A percentile compares a stretch with the other conserved stretches of the same genome.
These are phyloP conservation scores for Lachancea thermotolerans DNA, from an alignment of 805 yeast species.

Conservation along the genomic window DNA sequence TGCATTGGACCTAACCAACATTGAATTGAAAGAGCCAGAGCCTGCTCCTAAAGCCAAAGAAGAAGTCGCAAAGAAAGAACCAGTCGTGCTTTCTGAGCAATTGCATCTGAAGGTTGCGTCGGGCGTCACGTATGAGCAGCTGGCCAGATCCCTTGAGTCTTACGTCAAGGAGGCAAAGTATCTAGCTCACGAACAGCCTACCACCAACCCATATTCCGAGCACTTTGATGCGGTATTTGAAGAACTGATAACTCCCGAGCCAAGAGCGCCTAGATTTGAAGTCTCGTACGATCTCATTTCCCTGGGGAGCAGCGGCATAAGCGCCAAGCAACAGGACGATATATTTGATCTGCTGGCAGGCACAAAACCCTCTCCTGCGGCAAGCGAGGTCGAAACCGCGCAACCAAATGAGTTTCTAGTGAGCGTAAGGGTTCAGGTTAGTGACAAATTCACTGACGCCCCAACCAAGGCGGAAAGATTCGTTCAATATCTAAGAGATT, in stretches of 20 bases:
- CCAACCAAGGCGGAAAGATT: conserved; percentile 21
- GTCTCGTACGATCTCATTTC: conserved; percentile 17
- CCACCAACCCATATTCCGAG: conserved; percentile 33
- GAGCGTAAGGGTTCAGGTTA: conserved; percentile 18
- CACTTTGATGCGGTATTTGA: conserved; percentile 57
- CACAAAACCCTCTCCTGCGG: not conserved
- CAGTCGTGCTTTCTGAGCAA: conserved; percentile 29
- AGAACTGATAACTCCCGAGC: conserved; percentile 42
- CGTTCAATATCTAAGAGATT: conserved; percentile 17
- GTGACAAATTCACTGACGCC: conserved; percentile 20
- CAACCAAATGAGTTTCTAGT: conserved; percentile 13
- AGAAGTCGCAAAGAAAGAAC: conserved; percentile 14
- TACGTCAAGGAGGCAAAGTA: conserved; percentile 42
- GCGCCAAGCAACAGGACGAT: conserved; percentile 12
- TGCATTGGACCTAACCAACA: conserved; percentile 66
- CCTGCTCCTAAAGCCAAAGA: conserved; percentile 13
- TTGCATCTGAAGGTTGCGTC: conserved; percentile 27
- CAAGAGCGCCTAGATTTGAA: conserved; percentile 23
- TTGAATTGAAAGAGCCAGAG: conserved; percentile 34
- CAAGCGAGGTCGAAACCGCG: conserved; percentile 1
- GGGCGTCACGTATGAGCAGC: conserved; percentile 28
- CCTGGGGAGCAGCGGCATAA: conserved; percentile 3
- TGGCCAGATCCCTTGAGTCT: conserved; percentile 39
- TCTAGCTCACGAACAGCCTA: conserved; percentile 24
- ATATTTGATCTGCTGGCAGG: conserved; percentile 25